Conservation (phyloP, 257 asterid species). For the Paraleonurus japonicus region DNA sequence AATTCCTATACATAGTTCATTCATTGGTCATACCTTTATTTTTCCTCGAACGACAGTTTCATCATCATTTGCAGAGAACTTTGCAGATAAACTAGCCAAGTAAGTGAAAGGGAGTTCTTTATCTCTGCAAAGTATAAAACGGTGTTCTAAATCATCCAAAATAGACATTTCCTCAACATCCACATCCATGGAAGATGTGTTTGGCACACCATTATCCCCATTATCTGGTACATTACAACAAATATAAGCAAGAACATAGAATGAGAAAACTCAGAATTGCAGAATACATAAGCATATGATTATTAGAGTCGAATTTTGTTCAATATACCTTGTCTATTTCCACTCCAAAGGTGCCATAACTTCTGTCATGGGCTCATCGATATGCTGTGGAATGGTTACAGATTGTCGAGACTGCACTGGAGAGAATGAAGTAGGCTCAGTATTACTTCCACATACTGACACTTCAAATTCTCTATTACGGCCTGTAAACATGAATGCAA, state of each 20-base stretch:
- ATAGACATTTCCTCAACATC: constrained; percentile 49
- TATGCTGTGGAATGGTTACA: constrained; percentile 27
- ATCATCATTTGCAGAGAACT: constrained; percentile 44
- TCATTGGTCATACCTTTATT: constrained; percentile 58
- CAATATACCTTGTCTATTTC: constrained; percentile 31
- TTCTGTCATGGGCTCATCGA: constrained; percentile 21
- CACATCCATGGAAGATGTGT: constrained; percentile 30
- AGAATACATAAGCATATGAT: neutral
- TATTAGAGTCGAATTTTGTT: neutral
- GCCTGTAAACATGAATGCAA: constrained; percentile 31
- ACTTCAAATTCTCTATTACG: constrained; percentile 28
- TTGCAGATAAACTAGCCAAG: constrained; percentile 79
- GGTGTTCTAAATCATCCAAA: constrained; percentile 49
- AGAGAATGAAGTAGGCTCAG: constrained; percentile 31
- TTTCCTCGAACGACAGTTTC: constrained; percentile 58
- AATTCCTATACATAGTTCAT: neutral
- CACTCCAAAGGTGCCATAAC: constrained; percentile 17
- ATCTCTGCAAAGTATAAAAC: constrained; percentile 46
- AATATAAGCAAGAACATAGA: constrained; percentile 3
- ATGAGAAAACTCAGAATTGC: neutral
- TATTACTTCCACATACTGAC: constrained; percentile 34
- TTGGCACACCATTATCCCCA: constrained; percentile 29
- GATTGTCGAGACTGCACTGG: constrained; percentile 23
- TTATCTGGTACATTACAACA: constrained; percentile 15
- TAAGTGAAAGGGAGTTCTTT: constrained; percentile 78